These are phyloP conservation scores for Cryoendolithus antarcticus DNA, from an alignment of 2,329 filamentous ascomycete species.

Conservation along the genomic window DNA sequence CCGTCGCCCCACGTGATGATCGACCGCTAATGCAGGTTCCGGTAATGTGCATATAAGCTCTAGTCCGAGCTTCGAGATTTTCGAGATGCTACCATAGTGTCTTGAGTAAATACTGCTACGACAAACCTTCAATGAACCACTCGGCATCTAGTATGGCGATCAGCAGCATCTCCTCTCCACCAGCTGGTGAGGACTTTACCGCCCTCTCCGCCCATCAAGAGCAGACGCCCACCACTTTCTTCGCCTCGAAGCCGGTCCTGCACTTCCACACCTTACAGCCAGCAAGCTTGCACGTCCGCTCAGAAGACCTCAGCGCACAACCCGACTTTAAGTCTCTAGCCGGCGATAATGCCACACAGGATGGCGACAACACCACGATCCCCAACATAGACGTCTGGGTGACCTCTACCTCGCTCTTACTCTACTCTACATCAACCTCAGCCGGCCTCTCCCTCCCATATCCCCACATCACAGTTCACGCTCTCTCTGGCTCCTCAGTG, in stretches of 20 bases:
- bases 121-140: no score
- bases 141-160: conserved; percentile 21
- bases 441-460: conserved; percentile 42
- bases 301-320: conserved; percentile 42
- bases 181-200: conserved; percentile 49
- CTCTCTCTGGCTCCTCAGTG: conserved; percentile 50
- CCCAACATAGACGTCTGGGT: conserved; percentile 34
- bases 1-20: no score
- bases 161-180: conserved; percentile 44
- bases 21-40: no score
- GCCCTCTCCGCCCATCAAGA: conserved; percentile 57
- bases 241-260: conserved; percentile 57
- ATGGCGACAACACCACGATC: conserved; percentile 11
- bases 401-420: conserved; percentile 19
- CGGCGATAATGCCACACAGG: conserved; percentile 33
- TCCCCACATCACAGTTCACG: conserved; percentile 62
- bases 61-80: no score
- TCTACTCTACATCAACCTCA: no score
- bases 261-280: conserved; percentile 40
- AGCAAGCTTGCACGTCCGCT: conserved; percentile 45
- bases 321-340: conserved; percentile 21
- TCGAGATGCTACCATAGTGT: no score
- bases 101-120: no score
- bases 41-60: no score
- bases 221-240: conserved; percentile 61